These are phyloP conservation scores for Boletus fagicola DNA, from an alignment of 768 basidiomycete genomes.

Conservation along the genomic window DNA sequence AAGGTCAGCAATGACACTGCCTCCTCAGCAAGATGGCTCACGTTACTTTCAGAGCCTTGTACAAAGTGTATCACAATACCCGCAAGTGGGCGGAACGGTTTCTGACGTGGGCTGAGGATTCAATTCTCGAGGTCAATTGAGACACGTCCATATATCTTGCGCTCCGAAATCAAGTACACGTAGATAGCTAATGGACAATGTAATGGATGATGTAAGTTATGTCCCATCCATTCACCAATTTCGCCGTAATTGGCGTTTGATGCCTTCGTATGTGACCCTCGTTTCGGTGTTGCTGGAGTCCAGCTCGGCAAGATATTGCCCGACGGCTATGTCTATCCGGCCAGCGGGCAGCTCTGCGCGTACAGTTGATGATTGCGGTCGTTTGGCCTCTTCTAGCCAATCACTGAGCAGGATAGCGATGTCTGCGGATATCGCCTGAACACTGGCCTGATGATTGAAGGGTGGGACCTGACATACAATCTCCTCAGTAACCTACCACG, in stretches of 20 bases:
- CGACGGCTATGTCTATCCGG: slow-evolving; percentile 68
- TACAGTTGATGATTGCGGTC: slow-evolving; percentile 63
- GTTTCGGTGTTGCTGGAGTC: slow-evolving; percentile 62
- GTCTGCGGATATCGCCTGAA: slow-evolving; percentile 77
- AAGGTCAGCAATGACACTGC: slow-evolving; percentile 43
- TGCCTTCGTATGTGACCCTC: slow-evolving; percentile 59
- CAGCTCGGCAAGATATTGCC: slow-evolving; percentile 72
- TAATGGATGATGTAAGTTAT: slow-evolving; percentile 6
- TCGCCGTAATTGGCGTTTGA: slow-evolving; percentile 68
- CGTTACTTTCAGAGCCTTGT: slow-evolving; percentile 52
- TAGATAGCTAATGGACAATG: slow-evolving; percentile 12
- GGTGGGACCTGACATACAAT: slow-evolving; percentile 60
- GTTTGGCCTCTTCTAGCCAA: slow-evolving; percentile 76
- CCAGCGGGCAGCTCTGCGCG: slow-evolving; percentile 75
- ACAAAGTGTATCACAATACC: slow-evolving; percentile 66
- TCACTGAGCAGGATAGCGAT: slow-evolving; percentile 78
- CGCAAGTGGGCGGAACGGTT: slow-evolving; percentile 56
- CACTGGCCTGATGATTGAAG: slow-evolving; percentile 77
- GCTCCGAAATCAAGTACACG: slow-evolving; percentile 13
- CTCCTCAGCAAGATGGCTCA: slow-evolving; percentile 8
- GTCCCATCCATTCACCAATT: slow-evolving; percentile 54
- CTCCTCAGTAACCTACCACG: background rate
- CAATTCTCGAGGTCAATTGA: slow-evolving; percentile 72
- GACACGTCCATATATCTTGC: slow-evolving; percentile 8
- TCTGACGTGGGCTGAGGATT: slow-evolving; percentile 72